A percentile compares a stretch with the other conserved stretches of the same genome.
Conservation (phyloP, 2,329 filamentous ascomycete species). For the Colletotrichum sp. region DNA sequence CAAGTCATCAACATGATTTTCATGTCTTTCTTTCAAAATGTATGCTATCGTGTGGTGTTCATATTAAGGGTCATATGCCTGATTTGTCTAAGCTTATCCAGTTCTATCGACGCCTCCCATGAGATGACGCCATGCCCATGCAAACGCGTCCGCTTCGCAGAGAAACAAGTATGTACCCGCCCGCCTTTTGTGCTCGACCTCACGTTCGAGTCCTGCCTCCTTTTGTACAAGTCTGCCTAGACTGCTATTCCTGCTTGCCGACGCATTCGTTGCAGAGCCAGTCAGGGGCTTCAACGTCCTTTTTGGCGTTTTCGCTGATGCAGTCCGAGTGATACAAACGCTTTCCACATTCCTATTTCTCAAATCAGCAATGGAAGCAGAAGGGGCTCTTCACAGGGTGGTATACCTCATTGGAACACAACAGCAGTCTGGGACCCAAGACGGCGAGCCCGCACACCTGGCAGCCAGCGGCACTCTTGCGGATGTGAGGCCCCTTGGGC, state of each 20-base stretch:
- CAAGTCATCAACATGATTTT: neutral
- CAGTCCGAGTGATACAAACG: slow-evolving; percentile 57
- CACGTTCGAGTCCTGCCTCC: neutral
- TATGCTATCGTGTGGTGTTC: neutral
- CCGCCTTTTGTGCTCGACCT: neutral
- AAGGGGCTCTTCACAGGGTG: neutral
- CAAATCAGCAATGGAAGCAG: neutral
- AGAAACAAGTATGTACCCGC: neutral
- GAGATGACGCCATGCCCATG: slow-evolving; percentile 2
- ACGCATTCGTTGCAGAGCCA: slow-evolving; percentile 19
- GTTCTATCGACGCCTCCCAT: neutral
- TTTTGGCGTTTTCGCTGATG: slow-evolving; percentile 31
- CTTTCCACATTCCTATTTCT: slow-evolving; percentile 42
- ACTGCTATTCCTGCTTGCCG: neutral
- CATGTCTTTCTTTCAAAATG: neutral
- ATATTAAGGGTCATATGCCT: neutral
- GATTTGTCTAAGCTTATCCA: neutral
- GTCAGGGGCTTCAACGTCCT: slow-evolving; percentile 38
- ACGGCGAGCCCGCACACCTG: slow-evolving; percentile 53
- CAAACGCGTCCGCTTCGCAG: slow-evolving; percentile 8
- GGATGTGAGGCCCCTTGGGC: slow-evolving; percentile 38
- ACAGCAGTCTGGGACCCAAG: slow-evolving; percentile 49
- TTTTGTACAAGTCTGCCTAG: neutral
- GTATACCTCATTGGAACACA: slow-evolving; percentile 57
- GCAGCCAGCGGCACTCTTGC: slow-evolving; percentile 51